Conservation (phyloP, 2,329 filamentous ascomycete genomes). For the Fusarium floridanum region DNA sequence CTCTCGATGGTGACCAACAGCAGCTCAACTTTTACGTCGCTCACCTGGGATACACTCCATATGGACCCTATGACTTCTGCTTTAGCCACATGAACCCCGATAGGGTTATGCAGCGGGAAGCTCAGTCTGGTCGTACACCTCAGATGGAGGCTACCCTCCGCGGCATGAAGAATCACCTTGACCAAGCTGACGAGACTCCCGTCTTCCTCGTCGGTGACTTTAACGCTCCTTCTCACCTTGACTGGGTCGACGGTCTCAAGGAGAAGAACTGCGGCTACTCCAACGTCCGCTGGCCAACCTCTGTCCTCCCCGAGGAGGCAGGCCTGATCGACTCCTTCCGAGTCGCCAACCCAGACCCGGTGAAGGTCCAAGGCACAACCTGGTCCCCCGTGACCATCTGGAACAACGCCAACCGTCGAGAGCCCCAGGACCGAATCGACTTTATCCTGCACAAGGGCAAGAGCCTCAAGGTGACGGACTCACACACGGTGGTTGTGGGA, state of each 20-base stretch:
- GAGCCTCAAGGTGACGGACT: conserved; percentile 48
- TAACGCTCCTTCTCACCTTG: conserved; percentile 59
- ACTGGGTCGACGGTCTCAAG: conserved; percentile 53
- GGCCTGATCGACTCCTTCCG: conserved; percentile 58
- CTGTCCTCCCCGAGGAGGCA: conserved; percentile 49
- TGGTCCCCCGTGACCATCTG: conserved; percentile 57
- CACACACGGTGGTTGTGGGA: conserved; percentile 50
- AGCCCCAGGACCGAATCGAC: conserved; percentile 59
- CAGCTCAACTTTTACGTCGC: conserved; percentile 54
- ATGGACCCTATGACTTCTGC: conserved; percentile 60
- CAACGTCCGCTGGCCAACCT: conserved; percentile 56
- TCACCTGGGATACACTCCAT: conserved; percentile 55
- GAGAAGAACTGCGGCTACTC: conserved; percentile 54
- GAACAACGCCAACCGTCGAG: conserved; percentile 51
- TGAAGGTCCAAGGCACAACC: conserved; percentile 50
- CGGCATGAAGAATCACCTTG: conserved; percentile 50
- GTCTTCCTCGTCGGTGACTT: conserved; percentile 58
- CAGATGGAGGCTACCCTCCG: conserved; percentile 54
- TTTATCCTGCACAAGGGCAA: conserved; percentile 57
- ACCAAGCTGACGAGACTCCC: conserved; percentile 49
- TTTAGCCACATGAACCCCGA: conserved; percentile 52
- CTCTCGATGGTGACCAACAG: conserved; percentile 49
- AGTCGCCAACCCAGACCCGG: conserved; percentile 52
- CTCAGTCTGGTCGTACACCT: conserved; percentile 52
- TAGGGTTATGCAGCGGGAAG: conserved; percentile 52